Percentiles rank a stretch among this genome's conserved stretches.
Conservation (phyloP, 2,329 filamentous ascomycete species). For the Alternaria panax region DNA sequence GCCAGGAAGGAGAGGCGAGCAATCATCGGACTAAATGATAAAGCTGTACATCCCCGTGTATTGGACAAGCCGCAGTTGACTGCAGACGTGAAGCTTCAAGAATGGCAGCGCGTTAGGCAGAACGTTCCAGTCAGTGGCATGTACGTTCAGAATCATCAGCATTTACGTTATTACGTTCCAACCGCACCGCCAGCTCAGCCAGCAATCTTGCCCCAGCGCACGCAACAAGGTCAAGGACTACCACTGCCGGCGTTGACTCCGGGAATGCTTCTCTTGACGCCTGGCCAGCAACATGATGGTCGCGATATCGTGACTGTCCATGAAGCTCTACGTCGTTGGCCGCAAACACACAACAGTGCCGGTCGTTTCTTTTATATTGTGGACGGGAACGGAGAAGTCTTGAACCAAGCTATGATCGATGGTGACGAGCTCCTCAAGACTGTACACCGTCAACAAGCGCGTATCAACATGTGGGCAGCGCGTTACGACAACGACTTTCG, state of each 20-base stretch:
- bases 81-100: not conserved
- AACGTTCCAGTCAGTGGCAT: not conserved
- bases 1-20: not conserved
- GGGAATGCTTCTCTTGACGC: not conserved
- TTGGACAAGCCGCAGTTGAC: not conserved
- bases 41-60: not conserved
- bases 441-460: not conserved
- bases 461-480: not conserved
- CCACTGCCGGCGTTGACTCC: not conserved
- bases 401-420: not conserved
- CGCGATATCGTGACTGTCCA: not conserved
- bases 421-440: not conserved
- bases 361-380: conserved; percentile 1
- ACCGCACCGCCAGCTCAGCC: not conserved
- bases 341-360: not conserved
- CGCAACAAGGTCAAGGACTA: not conserved
- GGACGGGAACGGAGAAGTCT: not conserved
- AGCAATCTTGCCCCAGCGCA: not conserved
- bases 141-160: too few relatives aligned
- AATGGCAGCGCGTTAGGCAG: not conserved
- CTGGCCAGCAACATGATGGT: not conserved
- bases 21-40: not conserved
- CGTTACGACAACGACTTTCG: not conserved
- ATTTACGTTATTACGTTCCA: not conserved
- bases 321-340: not conserved